Base-by-base conservation (phyloP, 1,284 basidiomycete species). In the Rhodotorula mucilaginosa region DNA sequence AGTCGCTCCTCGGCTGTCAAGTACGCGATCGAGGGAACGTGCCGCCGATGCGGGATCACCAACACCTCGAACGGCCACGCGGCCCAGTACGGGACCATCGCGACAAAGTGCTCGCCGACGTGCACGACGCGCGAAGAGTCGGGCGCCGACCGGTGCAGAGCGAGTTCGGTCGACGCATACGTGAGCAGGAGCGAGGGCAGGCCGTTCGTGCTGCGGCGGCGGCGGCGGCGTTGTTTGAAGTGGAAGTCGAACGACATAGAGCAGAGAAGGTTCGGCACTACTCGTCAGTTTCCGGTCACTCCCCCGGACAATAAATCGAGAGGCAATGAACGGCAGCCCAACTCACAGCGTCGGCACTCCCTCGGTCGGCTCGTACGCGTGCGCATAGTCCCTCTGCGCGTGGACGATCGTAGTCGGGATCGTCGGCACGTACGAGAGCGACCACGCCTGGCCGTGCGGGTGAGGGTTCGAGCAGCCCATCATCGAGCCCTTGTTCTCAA, bases 381-480 rank as follows among this genome's bases (percentile, higher is more conserved):
- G 56, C 13, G 82, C 80, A 74, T 90, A 92, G n/a, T 82, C 80
- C 47, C 82, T 83, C 68, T 93, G 82, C 59, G 87, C 76, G n/a
- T 64, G 19, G 21, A 79, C 64, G 31, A 80, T 75, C 18, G 58
- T 69, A 8, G 51, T 26, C 0, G 79, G 75, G 29, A 76, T 75
- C 2, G 74, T 87, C 1, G 93, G 93, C 7, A 93, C 82, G 49
- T 85, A 85, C 3, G 89, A 91, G 7, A 91, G 82, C 2, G 78
- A 76, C 79, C 79, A 80, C 26, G 77, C 74, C 76, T 97, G 95
- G 19, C 93, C 92, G 80, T 97, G 95, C 0, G 95, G 93, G 79
- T 97, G 95, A 29, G 94, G 93, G 79, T 97, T 97, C 16, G 91
- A 93, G 79, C 93, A 96, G 13, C 95, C 95, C 95, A 97, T 97